These are phyloP conservation scores for Pseudopediastrum boryanum DNA, from an alignment of 139 green algal genomes.

Conservation along the genomic window DNA sequence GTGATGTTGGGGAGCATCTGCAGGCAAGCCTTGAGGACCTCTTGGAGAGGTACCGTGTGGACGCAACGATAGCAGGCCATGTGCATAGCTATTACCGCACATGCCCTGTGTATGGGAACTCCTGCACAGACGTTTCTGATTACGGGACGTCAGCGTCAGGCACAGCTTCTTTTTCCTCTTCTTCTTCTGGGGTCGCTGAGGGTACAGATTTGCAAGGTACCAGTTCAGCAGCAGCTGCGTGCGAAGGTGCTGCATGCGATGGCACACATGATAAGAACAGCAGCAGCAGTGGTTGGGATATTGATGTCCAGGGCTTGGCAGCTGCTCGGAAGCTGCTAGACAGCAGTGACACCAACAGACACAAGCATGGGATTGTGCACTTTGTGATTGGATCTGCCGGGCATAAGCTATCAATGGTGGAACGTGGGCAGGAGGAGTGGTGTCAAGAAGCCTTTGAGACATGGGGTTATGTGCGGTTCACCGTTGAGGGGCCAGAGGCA, in stretches of 20 bases:
- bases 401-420: slow-evolving; percentile 57
- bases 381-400: slow-evolving; percentile 64
- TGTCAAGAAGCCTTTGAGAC: slow-evolving; percentile 27
- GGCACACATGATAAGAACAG: too few species aligned
- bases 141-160: too few species aligned
- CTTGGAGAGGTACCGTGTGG: slow-evolving; percentile 63
- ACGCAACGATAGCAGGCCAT: slow-evolving; percentile 70
- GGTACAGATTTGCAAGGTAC: too few species aligned
- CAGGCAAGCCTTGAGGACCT: slow-evolving; percentile 61
- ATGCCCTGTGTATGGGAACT: slow-evolving; percentile 54
- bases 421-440: slow-evolving; percentile 64
- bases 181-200: too few species aligned
- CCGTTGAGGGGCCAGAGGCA: slow-evolving; percentile 24
- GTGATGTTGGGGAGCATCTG: slow-evolving; percentile 72
- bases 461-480: slow-evolving; percentile 46
- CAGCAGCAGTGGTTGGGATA: background rate
- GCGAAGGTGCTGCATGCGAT: too few species aligned
- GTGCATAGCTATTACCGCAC: slow-evolving; percentile 78
- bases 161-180: too few species aligned
- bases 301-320: background rate
- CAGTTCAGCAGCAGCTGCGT: slow-evolving; percentile 1
- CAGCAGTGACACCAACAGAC: slow-evolving; percentile 3
- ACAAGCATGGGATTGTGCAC: slow-evolving; percentile 59
- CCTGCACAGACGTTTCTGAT: too few species aligned
- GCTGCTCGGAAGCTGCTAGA: background rate